Percentiles rank a stretch among this genome's conserved stretches.
phyloP scores from a whole-genome alignment of 352 stramenopile species.

The Detonula confervacea region DNA sequence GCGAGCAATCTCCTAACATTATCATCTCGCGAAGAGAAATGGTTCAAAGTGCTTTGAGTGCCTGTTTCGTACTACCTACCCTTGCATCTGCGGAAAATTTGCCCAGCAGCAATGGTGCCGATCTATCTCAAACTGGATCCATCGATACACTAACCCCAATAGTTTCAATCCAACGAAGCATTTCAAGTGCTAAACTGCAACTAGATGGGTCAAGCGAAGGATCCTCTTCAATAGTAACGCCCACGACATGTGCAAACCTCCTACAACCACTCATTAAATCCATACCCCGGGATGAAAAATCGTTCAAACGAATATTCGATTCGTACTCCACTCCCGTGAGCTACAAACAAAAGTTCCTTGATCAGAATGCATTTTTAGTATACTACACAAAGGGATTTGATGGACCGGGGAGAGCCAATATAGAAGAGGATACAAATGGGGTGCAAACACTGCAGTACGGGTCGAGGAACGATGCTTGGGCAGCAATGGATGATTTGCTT shows the following conservation, averaged over 20 bases:
- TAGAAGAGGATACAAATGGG: slow-evolving; percentile 65
- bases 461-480: slow-evolving; percentile 79
- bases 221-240: slow-evolving; percentile 1
- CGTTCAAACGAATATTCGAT: slow-evolving; percentile 85
- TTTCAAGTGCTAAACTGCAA: slow-evolving; percentile 42
- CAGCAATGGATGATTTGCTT: slow-evolving; percentile 68
- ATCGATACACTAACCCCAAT: slow-evolving; percentile 70
- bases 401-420: slow-evolving; percentile 63
- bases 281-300: slow-evolving; percentile 68
- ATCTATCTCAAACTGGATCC: slow-evolving; percentile 61
- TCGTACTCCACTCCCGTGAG: slow-evolving; percentile 77
- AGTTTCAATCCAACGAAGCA: slow-evolving; percentile 45
- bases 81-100: slow-evolving; percentile 60
- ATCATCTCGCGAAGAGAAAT: slow-evolving; percentile 9
- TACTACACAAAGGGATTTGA: slow-evolving; percentile 87
- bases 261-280: slow-evolving; percentile 21
- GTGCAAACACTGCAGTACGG: slow-evolving; percentile 79
- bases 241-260: slow-evolving; percentile 29
- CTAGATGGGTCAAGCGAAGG: slow-evolving; percentile 10
- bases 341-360: slow-evolving; percentile 86
- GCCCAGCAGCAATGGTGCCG: slow-evolving; percentile 61
- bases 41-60: background rate
- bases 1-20: too few relatives aligned
- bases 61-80: background rate
- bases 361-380: slow-evolving; percentile 86